Evolutionary conservation across 768 basidiomycete genomes (phyloP).

Genomic region (Boletellus sp.): DNA sequence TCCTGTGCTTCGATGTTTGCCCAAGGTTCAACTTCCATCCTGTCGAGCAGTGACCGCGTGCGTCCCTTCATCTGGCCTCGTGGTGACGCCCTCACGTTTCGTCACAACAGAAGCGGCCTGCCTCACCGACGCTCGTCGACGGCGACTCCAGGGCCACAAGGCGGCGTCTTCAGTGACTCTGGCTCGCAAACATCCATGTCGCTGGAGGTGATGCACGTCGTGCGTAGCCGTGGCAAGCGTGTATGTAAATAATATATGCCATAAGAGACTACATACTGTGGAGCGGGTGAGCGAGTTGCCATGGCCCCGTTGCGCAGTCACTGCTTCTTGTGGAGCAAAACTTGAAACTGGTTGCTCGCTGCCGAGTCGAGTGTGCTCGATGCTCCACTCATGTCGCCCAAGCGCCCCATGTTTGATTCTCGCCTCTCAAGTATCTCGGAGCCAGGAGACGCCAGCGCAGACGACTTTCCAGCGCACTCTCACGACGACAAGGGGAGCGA

Average conservation of each 20-base stretch:
- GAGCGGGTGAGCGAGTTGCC: not conserved
- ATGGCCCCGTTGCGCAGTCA: not conserved
- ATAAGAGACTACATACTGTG: no score
- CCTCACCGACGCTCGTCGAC: slow-evolving; percentile 6
- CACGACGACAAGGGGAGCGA: slow-evolving; percentile 13
- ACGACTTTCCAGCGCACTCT: not conserved
- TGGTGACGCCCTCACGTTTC: not conserved
- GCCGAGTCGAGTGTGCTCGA: not conserved
- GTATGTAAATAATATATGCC: slow-evolving; percentile 4
- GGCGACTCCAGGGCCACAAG: slow-evolving; percentile 8
- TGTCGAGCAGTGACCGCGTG: slow-evolving; percentile 7
- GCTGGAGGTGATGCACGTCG: no score
- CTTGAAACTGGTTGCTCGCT: no score
- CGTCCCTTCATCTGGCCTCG: not conserved
- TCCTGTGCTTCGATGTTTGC: slow-evolving; percentile 15
- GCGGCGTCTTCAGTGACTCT: slow-evolving; percentile 13
- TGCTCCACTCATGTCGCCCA: slow-evolving; percentile 15
- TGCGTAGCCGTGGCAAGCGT: not conserved
- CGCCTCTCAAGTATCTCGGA: slow-evolving; percentile 6
- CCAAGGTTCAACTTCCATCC: slow-evolving; percentile 12
- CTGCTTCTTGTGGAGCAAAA: slow-evolving; percentile 7
- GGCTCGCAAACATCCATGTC: no score
- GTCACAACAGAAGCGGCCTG: slow-evolving; percentile 12
- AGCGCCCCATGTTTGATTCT: slow-evolving; percentile 7
- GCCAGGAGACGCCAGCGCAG: slow-evolving; percentile 2